Percentiles rank a stretch among this genome's conserved stretches.
Evolutionary conservation across 192 early-diverging fungal genomes (phyloP).

Genomic region (Geranomyces variabilis): DNA sequence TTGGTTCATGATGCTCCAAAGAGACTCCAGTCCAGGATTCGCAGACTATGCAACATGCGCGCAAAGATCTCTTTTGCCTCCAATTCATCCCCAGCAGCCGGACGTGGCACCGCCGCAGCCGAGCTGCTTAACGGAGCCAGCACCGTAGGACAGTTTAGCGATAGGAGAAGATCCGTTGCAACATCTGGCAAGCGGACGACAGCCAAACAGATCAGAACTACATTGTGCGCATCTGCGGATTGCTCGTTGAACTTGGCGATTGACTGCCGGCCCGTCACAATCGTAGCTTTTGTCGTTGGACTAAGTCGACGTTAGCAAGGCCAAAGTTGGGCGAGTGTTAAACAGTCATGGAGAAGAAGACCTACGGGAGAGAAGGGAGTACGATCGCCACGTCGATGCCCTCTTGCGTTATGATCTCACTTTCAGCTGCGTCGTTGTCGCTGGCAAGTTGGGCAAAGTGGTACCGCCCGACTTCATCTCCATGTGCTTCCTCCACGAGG

Average conservation of each 20-base stretch:
- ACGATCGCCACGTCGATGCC: constrained; percentile 30
- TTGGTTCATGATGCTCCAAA: constrained; percentile 47
- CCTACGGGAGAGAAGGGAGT: constrained; percentile 58
- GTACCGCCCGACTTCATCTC: constrained; percentile 61
- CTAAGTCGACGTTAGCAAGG: background rate
- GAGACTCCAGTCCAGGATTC: constrained; percentile 61
- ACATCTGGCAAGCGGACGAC: constrained; percentile 71
- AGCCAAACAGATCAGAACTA: constrained; percentile 69
- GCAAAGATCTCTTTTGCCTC: constrained; percentile 42
- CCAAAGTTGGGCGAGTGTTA: background rate
- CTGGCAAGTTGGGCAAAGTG: constrained; percentile 81
- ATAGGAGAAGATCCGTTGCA: constrained; percentile 75
- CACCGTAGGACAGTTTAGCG: constrained; percentile 70
- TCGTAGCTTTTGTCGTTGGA: constrained; percentile 7
- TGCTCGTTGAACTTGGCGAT: constrained; percentile 82
- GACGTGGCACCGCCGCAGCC: background rate
- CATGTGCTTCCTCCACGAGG: constrained; percentile 48
- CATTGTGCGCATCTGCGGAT: constrained; percentile 55
- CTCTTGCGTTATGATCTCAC: constrained; percentile 45
- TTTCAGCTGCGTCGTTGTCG: constrained; percentile 70
- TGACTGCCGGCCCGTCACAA: constrained; percentile 67
- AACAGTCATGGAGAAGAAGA: background rate
- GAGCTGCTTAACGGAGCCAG: constrained; percentile 51
- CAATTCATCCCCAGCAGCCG: background rate
- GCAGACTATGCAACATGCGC: constrained; percentile 42